These are phyloP conservation scores for Ceratocystiopsis minuta DNA, from an alignment of 2,329 filamentous ascomycete genomes.

Conservation along the genomic window DNA sequence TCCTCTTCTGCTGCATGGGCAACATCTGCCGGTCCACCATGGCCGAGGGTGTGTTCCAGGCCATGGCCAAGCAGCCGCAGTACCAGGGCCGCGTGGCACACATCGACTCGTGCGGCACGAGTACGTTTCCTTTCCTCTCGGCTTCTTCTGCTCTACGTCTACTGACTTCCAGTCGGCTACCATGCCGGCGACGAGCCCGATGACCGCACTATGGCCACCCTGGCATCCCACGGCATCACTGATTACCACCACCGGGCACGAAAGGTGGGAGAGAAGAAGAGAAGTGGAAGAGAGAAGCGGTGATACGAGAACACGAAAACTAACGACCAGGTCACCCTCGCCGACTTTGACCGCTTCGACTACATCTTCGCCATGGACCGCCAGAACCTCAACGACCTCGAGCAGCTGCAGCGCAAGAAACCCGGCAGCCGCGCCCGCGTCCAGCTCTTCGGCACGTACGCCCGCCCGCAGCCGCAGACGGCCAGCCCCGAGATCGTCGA, in stretches of 20 bases:
- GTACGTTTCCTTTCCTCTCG: slow-evolving; percentile 1
- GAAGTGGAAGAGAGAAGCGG: background rate
- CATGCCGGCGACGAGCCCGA: slow-evolving; percentile 65
- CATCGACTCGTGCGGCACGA: slow-evolving; percentile 79
- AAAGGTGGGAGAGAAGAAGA: slow-evolving; percentile 31
- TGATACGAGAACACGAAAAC: background rate
- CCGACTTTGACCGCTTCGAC: slow-evolving; percentile 73
- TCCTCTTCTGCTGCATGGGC: slow-evolving; percentile 90
- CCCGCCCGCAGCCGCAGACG: slow-evolving; percentile 45
- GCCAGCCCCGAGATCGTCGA: slow-evolving; percentile 53
- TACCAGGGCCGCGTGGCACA: slow-evolving; percentile 41
- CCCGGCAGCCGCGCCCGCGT: slow-evolving; percentile 45
- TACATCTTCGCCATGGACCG: slow-evolving; percentile 93
- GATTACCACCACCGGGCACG: slow-evolving; percentile 63
- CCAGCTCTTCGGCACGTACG: slow-evolving; percentile 70
- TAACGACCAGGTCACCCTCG: slow-evolving; percentile 27
- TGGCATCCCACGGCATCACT: slow-evolving; percentile 55
- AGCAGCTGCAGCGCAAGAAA: slow-evolving; percentile 39
- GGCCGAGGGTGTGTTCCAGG: slow-evolving; percentile 84
- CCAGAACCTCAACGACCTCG: slow-evolving; percentile 56
- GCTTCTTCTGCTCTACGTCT: background rate
- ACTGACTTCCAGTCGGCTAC: slow-evolving; percentile 43
- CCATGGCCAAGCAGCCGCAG: slow-evolving; percentile 42
- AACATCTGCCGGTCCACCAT: slow-evolving; percentile 93
- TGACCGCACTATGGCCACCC: slow-evolving; percentile 63